phyloP scores from a whole-genome alignment of 23 red algal species.

The Gracilaria domingensis region DNA sequence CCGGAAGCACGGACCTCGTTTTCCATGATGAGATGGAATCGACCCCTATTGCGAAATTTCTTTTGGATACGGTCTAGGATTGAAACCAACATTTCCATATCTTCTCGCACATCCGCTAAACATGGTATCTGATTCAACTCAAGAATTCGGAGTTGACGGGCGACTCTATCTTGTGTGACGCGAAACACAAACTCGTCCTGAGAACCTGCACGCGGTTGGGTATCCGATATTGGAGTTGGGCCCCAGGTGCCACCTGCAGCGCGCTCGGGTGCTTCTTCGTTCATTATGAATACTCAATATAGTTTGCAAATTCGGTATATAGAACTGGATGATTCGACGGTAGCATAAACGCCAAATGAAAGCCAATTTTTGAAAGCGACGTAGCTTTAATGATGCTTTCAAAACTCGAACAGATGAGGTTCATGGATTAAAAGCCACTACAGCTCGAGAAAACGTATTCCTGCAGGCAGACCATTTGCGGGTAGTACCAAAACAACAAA shows the following conservation, averaged over 20 bases:
- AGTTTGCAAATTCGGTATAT: not conserved
- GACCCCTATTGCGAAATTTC: constrained; percentile 8
- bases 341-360: not conserved
- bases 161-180: constrained; percentile 10
- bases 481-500: not conserved
- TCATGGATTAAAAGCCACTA: not conserved
- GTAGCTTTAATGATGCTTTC: not conserved
- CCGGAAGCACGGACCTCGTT: constrained; percentile 3
- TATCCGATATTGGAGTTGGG: not conserved
- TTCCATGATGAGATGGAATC: constrained; percentile 51
- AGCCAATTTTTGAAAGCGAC: too few relatives aligned
- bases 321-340: not conserved
- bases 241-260: not conserved
- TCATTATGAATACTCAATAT: not conserved
- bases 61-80: constrained; percentile 29
- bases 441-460: too few relatives aligned
- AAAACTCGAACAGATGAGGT: not conserved
- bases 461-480: not conserved
- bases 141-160: constrained; percentile 9
- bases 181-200: constrained; percentile 44
- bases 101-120: not conserved
- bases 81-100: constrained; percentile 10
- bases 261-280: constrained; percentile 3
- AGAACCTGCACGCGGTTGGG: not conserved
- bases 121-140: constrained; percentile 21